Evolutionary conservation across 768 basidiomycete species (phyloP), one percentile per base, ranked within the genome.

Genomic region (Boletus barrowsii): DNA sequence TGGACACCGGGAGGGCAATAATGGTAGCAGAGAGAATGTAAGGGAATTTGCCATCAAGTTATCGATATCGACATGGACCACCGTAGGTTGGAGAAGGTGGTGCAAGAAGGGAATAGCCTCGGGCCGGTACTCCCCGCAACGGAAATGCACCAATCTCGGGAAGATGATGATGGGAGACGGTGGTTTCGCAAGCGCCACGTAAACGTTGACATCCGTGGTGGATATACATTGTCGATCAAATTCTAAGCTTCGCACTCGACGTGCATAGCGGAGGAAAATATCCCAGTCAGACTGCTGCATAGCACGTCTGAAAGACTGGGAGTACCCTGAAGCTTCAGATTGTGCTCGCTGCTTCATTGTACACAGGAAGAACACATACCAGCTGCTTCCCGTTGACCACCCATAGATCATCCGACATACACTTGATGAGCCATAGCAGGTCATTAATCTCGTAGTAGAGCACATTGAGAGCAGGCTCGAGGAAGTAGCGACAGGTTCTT

Each of bases 351-450:
- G 46, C 20, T 18, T 17, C 11, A 41, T 26, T 35, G 30, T 24
- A 32, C 22, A 7, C 0, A 1, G n/a, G 20, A 15, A 17, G 9
- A 42, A 11, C 30, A 60, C 66, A 36, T 24, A 68, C 67, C 64
- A 68, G 42, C 53, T 63, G 59, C 64, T 69, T 68, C 60, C 59
- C 59, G 57, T 49, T 57, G 61, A 71, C 66, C 67, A 47, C 66
- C 68, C 68, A 69, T 14, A 71, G 56, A 60, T 71, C 68, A 59
- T 55, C 52, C 10, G 68, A 67, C 65, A 69, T 65, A 45, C 62
- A 67, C 15, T 67, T 61, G 49, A 69, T 69, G 61, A 69, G 64
- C 52, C 64, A 68, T 42, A 71, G 55, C 49, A 69, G 67, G 58
- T 67, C 64, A 57, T 51, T 51, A 18, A 69, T 62, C 61, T 69